Percentiles rank a stretch among this genome's conserved stretches.
Conservation (phyloP, 2,329 filamentous ascomycete species). For the Fusarium caatingaense region DNA sequence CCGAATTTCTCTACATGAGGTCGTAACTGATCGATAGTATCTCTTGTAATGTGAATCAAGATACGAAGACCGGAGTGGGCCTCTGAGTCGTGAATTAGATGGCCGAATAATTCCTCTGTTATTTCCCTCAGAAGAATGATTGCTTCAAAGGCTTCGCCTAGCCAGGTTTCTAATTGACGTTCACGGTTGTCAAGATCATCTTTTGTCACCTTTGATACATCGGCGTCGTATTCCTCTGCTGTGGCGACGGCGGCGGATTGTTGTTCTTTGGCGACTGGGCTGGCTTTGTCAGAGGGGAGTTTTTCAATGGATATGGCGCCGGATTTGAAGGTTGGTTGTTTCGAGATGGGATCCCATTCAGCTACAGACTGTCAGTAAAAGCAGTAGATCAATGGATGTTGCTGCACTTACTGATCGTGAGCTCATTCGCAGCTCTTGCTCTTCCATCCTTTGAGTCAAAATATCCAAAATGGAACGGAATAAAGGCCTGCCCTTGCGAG, state of each 20-base stretch:
- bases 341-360: not conserved
- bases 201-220: rapidly evolving
- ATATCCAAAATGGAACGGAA: constrained; percentile 1
- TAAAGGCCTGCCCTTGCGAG: not conserved
- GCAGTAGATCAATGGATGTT: too few species aligned
- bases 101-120: not conserved
- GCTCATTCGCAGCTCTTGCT: not conserved
- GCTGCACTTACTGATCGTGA: not conserved
- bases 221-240: not conserved
- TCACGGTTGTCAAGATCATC: not conserved
- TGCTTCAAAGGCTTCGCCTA: not conserved
- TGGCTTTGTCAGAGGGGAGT: rapidly evolving
- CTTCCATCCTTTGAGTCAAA: not conserved
- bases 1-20: not conserved
- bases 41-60: not conserved
- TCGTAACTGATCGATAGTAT: rapidly evolving
- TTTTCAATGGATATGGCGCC: not conserved
- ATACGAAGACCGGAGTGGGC: not conserved
- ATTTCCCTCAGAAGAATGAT: not conserved
- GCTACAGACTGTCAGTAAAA: not conserved
- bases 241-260: not conserved
- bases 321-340: not conserved
- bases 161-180: not conserved
- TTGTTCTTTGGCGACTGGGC: not conserved
- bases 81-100: not conserved